phyloP scores from a whole-genome alignment of 495 filamentous ascomycete species.

The Tuber magnatum region DNA sequence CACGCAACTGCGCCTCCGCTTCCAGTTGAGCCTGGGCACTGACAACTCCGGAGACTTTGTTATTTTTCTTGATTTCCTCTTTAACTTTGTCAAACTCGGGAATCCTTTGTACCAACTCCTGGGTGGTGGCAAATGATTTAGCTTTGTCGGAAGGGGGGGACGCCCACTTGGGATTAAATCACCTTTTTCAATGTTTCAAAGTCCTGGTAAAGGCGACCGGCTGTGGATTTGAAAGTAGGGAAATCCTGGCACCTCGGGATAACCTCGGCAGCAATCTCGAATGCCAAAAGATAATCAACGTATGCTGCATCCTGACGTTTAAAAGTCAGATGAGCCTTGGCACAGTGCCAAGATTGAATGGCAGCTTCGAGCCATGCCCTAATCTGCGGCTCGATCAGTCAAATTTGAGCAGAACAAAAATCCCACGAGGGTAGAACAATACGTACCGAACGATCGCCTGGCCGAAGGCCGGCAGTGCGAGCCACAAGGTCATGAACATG shows the following conservation, averaged over 20 bases:
- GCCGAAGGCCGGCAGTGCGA: conserved; percentile 30
- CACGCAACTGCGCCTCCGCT: conserved; percentile 16
- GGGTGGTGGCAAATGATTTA: conserved; percentile 12
- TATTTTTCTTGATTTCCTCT: conserved; percentile 50
- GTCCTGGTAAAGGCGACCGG: conserved; percentile 32
- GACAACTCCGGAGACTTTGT: conserved; percentile 33
- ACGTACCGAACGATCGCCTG: conserved; percentile 31
- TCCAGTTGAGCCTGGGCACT: conserved; percentile 32
- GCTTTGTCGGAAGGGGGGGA: not conserved
- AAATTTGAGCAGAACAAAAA: not conserved
- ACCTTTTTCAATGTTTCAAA: conserved; percentile 23
- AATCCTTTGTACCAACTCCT: conserved; percentile 42
- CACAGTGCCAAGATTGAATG: conserved; percentile 26
- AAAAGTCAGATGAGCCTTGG: conserved; percentile 32
- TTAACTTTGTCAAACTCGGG: conserved; percentile 55
- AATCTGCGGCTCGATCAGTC: conserved; percentile 28
- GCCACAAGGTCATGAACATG: conserved; percentile 68
- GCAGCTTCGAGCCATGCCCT: conserved; percentile 40
- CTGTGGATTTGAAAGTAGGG: conserved; percentile 46
- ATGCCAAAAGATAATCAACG: conserved; percentile 72
- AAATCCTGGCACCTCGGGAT: conserved; percentile 68
- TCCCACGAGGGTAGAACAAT: not conserved
- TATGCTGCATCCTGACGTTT: conserved; percentile 55
- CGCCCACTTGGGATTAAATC: not conserved
- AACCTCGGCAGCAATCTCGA: conserved; percentile 63